These are phyloP conservation scores for Pythium monospermum DNA, from an alignment of 352 stramenopile genomes.

Conservation along the genomic window DNA sequence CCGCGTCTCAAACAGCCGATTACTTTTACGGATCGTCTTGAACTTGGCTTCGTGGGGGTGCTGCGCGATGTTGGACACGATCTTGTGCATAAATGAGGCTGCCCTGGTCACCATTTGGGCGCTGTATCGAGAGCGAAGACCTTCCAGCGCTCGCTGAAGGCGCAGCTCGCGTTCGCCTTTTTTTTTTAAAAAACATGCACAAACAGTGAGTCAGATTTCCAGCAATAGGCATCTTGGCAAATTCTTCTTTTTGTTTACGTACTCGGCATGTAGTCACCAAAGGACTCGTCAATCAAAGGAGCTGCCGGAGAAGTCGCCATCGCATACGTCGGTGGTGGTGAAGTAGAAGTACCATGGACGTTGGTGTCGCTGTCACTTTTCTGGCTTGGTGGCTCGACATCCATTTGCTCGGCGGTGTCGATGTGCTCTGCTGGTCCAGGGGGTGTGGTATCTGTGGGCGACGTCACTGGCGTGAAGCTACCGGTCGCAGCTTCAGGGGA, in stretches of 20 bases:
- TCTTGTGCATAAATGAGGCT: slow-evolving; percentile 48
- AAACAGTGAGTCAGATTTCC: neutral
- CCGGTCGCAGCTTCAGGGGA: too few relatives aligned
- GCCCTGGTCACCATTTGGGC: slow-evolving; percentile 30
- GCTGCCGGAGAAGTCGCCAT: too few relatives aligned
- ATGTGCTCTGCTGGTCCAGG: too few relatives aligned
- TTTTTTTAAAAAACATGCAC: slow-evolving; percentile 1
- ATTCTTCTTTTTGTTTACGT: slow-evolving; percentile 20
- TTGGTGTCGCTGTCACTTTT: too few relatives aligned
- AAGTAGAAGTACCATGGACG: too few relatives aligned
- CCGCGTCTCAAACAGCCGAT: slow-evolving; percentile 47
- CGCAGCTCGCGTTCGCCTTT: slow-evolving; percentile 54
- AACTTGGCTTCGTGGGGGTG: slow-evolving; percentile 53
- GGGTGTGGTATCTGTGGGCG: too few relatives aligned
- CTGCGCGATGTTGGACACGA: slow-evolving; percentile 73
- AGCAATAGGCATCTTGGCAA: neutral
- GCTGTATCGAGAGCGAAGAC: slow-evolving; percentile 31
- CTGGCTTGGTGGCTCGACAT: too few relatives aligned
- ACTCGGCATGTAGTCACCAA: slow-evolving; percentile 41
- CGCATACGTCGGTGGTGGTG: too few relatives aligned
- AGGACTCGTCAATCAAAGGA: slow-evolving; percentile 13
- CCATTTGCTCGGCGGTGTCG: too few relatives aligned
- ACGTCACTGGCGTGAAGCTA: too few relatives aligned
- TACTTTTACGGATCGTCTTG: slow-evolving; percentile 60
- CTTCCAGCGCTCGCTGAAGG: slow-evolving; percentile 36